phyloP scores from a whole-genome alignment of 768 basidiomycete species.

The Leucosporidium yakuticum region DNA sequence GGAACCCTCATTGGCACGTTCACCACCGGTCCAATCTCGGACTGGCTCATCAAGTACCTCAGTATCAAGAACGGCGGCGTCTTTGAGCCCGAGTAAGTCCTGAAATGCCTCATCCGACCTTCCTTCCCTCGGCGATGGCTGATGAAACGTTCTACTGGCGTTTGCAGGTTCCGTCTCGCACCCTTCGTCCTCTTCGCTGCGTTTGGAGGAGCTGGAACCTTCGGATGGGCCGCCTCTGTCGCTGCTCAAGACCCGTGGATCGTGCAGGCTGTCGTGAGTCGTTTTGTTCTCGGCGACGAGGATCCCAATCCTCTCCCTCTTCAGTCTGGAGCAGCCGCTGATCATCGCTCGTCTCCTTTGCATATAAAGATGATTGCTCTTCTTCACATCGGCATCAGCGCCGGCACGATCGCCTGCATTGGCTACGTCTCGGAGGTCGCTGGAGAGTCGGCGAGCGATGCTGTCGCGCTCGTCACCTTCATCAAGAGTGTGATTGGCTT shows the following conservation, averaged over 20 bases:
- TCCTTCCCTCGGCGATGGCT: too few relatives aligned
- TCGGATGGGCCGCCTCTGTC: constrained; percentile 5
- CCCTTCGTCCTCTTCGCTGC: neutral
- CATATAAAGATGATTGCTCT: constrained; percentile 4
- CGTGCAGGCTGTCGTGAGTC: constrained; percentile 2
- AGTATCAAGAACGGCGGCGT: neutral
- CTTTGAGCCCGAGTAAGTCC: constrained; percentile 5
- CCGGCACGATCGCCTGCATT: constrained; percentile 10
- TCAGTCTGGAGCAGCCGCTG: too few relatives aligned
- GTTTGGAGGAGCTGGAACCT: constrained; percentile 1
- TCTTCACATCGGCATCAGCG: constrained; percentile 6
- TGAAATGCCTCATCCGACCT: too few relatives aligned
- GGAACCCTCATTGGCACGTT: constrained; percentile 10
- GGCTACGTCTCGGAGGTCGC: neutral
- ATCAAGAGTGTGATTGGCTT: constrained; percentile 3
- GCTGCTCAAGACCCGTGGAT: neutral
- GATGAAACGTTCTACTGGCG: neutral
- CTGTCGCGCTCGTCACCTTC: constrained; percentile 1
- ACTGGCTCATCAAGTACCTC: constrained; percentile 1
- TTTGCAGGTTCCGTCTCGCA: neutral
- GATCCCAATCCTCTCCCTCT: too few relatives aligned
- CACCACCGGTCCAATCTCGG: neutral
- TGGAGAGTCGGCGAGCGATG: neutral
- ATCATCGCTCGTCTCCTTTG: neutral
- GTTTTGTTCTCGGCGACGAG: neutral